Conservation (phyloP, 306 rosid genomes). For the Acacia melanoxylon region DNA sequence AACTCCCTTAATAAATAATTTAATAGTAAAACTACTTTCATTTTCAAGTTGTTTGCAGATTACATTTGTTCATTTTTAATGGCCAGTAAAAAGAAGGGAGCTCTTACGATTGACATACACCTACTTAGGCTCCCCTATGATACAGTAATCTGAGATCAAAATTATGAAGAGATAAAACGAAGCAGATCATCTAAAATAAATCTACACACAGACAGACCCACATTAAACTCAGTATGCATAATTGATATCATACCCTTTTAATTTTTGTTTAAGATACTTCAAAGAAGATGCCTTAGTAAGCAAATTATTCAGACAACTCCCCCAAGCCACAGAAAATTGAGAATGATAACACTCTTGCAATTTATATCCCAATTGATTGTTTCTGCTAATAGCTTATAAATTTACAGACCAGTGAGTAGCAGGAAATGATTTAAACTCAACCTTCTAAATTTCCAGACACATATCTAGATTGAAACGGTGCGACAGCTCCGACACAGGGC, state of each 20-base stretch:
- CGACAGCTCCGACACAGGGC: neutral
- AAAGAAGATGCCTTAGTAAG: neutral
- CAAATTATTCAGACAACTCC: neutral
- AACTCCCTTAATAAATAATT: neutral
- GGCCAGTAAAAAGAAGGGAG: neutral
- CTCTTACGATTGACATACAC: neutral
- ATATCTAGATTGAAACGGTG: neutral
- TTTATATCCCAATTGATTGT: too few relatives aligned
- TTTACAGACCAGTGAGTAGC: neutral
- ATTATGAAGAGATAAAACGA: neutral
- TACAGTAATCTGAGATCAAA: neutral
- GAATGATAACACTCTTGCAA: neutral
- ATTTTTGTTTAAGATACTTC: too few relatives aligned
- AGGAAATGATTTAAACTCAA: neutral
- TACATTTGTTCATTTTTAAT: neutral
- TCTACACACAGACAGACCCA: neutral
- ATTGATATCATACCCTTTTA: neutral
- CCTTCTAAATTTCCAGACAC: neutral
- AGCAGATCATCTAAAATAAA: neutral
- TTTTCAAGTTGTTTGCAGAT: neutral
- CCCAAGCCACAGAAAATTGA: neutral
- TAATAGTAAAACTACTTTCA: neutral
- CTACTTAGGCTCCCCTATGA: slow-evolving; percentile 35
- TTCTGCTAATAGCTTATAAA: too few relatives aligned
- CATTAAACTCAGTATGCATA: neutral